These are phyloP conservation scores for Chrysosporium queenslandicum DNA, from an alignment of 2,329 filamentous ascomycete genomes.

Conservation along the genomic window DNA sequence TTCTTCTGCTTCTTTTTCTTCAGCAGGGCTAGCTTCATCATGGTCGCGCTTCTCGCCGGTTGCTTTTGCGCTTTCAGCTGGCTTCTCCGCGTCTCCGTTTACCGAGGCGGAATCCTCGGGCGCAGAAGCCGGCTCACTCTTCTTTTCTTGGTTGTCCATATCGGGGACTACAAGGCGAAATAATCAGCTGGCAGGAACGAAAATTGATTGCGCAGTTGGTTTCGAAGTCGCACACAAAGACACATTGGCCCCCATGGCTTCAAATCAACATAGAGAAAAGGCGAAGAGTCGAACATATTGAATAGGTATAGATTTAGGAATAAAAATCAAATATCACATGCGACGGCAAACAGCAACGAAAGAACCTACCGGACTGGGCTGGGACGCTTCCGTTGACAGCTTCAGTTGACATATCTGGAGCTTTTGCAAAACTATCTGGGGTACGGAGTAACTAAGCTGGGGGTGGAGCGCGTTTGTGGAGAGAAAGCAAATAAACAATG, in stretches of 20 bases:
- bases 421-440: not conserved
- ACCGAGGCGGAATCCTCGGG: not conserved
- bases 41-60: constrained; percentile 23
- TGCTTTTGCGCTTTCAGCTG: constrained; percentile 3
- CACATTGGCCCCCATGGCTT: no score
- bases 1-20: constrained; percentile 9
- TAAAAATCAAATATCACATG: not conserved
- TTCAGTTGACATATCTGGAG: constrained; percentile 8
- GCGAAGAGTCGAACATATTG: not conserved
- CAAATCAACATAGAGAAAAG: not conserved
- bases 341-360: not conserved
- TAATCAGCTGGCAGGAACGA: not conserved
- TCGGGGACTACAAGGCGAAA: not conserved
- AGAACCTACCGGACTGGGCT: constrained; percentile 2
- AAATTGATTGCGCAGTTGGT: not conserved
- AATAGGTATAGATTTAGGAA: not conserved
- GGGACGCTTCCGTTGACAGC: not conserved
- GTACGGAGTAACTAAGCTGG: no score
- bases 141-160: not conserved
- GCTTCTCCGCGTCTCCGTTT: not conserved
- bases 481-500: not conserved
- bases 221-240: not conserved
- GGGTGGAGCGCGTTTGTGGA: not conserved
- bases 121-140: not conserved
- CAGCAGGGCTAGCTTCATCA: constrained; percentile 11